Evolutionary conservation across 1,139 yeast genomes (phyloP), one percentile per base, ranked within the genome.

Genomic region (Blastobotrys illinoisensis): DNA sequence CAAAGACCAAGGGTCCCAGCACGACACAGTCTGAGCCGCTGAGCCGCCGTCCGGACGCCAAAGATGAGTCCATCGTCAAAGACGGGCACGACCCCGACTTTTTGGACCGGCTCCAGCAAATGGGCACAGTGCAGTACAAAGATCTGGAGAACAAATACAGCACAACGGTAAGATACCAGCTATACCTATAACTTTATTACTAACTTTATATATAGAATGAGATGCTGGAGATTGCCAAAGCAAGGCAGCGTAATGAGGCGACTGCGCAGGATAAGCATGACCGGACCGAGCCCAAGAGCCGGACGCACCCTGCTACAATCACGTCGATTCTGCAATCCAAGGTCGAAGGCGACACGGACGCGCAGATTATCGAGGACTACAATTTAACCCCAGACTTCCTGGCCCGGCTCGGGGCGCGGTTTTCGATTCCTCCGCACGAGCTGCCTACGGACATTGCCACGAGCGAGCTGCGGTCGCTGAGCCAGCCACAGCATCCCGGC

Each of bases 101-200:
- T 14, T 44, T 51, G n/a, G 51, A 53, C 20, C 32, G 48, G n/a
- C 43, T 53, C 24, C 16, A 43, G 26, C 21, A 19, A 18, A 19
- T 53, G 43, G 55, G 55, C 2, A 44, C 55, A 5, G 55, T 53
- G 5, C 24, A 53, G 46, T 49, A 24, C 46, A 18, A 53, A 16
- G 46, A 26, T 5, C n/a, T 26, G 32, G 32, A 26, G 13, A 26
- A 7, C 32, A 26, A 26, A 26, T 26, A 26, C 11, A 26, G 32
- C 32, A 26, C 3, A 26, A 26, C 32, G 32, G 32, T 26, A 26
- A 26, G 32, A 6, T 6, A n/a, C n/a, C n/a, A n/a, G n/a, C n/a
- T n/a, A n/a, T n/a, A n/a, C n/a, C 26, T 9, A 26, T 5, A 26
- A 26, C 9, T 5, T 5, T 26, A 2, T 9, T 5, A 26, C 32